A percentile compares a stretch with the other conserved stretches of the same genome.
Conservation (phyloP, 495 filamentous ascomycete genomes). For the Hypoxylon lienhwacheense region DNA sequence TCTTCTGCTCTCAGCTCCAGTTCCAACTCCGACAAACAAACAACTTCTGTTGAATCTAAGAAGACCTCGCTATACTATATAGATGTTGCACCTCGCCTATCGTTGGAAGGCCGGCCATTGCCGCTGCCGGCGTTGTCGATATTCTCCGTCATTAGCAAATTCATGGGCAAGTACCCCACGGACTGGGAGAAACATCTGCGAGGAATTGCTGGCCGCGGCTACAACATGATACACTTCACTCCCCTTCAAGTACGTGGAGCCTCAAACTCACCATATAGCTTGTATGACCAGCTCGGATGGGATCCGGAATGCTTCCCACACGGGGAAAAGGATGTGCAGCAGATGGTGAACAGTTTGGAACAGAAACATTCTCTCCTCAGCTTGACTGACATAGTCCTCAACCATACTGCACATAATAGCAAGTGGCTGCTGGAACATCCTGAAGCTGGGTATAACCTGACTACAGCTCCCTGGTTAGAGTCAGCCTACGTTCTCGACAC, state of each 20-base stretch:
- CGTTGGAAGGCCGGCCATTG: conserved; percentile 66
- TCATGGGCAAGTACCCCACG: conserved; percentile 87
- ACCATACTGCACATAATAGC: conserved; percentile 96
- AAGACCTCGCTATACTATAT: conserved; percentile 81
- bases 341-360: conserved; percentile 79
- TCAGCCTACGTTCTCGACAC: conserved; percentile 86
- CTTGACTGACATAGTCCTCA: conserved; percentile 96
- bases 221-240: conserved; percentile 99
- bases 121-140: conserved; percentile 85
- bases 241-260: conserved; percentile 84
- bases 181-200: conserved; percentile 88
- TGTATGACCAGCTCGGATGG: conserved; percentile 88
- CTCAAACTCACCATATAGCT: conserved; percentile 96
- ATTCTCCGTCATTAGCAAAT: conserved; percentile 95
- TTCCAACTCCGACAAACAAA: no score
- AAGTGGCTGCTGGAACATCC: conserved; percentile 93
- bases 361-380: conserved; percentile 81
- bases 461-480: conserved; percentile 90
- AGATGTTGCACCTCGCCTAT: conserved; percentile 84
- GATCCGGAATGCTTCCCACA: conserved; percentile 80
- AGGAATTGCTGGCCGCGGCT: conserved; percentile 84
- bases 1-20: conserved; percentile 56
- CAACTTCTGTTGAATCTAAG: conserved; percentile 55
- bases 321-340: conserved; percentile 80
- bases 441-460: conserved; percentile 92